Evolutionary conservation across 1,139 yeast genomes (phyloP).

Genomic region (Candida pseudocylindracea): DNA sequence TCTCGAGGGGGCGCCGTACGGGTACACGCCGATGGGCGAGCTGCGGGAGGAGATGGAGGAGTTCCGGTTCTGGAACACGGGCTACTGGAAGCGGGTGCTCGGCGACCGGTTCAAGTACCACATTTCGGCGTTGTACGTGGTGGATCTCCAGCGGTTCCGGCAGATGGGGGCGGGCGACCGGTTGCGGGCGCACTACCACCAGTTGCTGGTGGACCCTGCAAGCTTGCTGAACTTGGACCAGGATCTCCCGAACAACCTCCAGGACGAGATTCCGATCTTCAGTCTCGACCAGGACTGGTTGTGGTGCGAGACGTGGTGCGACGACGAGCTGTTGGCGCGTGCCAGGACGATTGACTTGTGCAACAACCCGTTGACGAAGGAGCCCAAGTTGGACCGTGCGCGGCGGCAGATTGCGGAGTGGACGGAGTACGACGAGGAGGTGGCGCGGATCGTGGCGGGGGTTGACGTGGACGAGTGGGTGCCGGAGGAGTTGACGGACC

Average conservation of each 20-base stretch:
- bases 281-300: constrained; percentile 71
- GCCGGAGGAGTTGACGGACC: no score
- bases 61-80: constrained; percentile 78
- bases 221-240: constrained; percentile 77
- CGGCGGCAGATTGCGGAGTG: constrained; percentile 62
- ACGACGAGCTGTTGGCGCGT: constrained; percentile 28
- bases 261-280: constrained; percentile 37
- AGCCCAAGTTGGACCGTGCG: constrained; percentile 54
- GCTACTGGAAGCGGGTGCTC: constrained; percentile 62
- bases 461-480: no score
- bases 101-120: constrained; percentile 45
- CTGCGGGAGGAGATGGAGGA: constrained; percentile 68
- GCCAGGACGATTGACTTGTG: constrained; percentile 75
- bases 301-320: constrained; percentile 92
- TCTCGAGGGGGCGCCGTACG: constrained; percentile 61
- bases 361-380: constrained; percentile 63
- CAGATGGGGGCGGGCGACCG: constrained; percentile 52
- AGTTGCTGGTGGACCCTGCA: constrained; percentile 52
- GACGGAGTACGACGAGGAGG: constrained; percentile 28
- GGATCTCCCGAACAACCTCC: constrained; percentile 78
- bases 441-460: neutral
- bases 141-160: constrained; percentile 51
- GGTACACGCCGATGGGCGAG: constrained; percentile 77
- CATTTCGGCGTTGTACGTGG: constrained; percentile 67
- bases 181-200: constrained; percentile 72